Percentiles rank a stretch among this genome's conserved stretches.
phyloP scores from a whole-genome alignment of 345 rosid species.

The Noccaea caerulescens region DNA sequence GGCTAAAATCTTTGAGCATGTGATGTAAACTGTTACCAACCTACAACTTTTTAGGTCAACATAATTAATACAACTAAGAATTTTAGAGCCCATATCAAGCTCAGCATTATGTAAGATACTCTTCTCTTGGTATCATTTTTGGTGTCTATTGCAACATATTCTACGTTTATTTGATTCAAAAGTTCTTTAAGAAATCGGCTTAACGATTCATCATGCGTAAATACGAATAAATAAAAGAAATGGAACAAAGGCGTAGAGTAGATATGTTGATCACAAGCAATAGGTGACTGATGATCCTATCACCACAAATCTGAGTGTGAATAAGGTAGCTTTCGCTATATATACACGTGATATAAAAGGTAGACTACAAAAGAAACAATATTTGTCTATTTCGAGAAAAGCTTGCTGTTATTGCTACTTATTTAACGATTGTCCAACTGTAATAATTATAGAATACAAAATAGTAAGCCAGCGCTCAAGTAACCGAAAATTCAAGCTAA shows the following conservation, averaged over 20 bases:
- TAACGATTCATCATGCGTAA: slow-evolving; percentile 3
- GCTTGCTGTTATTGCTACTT: slow-evolving; percentile 7
- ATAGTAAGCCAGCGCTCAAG: slow-evolving; percentile 1
- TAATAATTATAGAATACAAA: slow-evolving; percentile 12
- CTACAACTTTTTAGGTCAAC: slow-evolving; percentile 26
- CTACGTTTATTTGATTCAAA: not conserved
- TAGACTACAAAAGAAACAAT: slow-evolving; percentile 13
- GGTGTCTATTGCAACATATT: slow-evolving; percentile 7
- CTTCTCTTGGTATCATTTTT: slow-evolving; percentile 14
- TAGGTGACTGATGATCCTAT: slow-evolving; percentile 13
- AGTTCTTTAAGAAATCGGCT: not conserved
- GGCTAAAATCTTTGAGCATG: slow-evolving; percentile 23
- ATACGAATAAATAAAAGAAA: not conserved
- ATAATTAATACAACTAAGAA: slow-evolving; percentile 29
- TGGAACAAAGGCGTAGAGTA: slow-evolving; percentile 11
- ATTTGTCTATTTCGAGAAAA: not conserved
- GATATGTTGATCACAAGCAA: slow-evolving; percentile 37
- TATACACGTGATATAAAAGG: slow-evolving; percentile 22
- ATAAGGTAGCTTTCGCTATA: slow-evolving; percentile 26
- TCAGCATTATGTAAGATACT: slow-evolving; percentile 8
- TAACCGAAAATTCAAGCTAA: slow-evolving; percentile 15
- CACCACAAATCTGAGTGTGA: slow-evolving; percentile 4
- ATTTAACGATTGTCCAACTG: slow-evolving; percentile 12
- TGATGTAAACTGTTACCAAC: slow-evolving; percentile 38
- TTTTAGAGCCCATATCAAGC: slow-evolving; percentile 28